These are phyloP conservation scores for Penicillium sp. DNA, from an alignment of 2,329 filamentous ascomycete species.

Conservation along the genomic window DNA sequence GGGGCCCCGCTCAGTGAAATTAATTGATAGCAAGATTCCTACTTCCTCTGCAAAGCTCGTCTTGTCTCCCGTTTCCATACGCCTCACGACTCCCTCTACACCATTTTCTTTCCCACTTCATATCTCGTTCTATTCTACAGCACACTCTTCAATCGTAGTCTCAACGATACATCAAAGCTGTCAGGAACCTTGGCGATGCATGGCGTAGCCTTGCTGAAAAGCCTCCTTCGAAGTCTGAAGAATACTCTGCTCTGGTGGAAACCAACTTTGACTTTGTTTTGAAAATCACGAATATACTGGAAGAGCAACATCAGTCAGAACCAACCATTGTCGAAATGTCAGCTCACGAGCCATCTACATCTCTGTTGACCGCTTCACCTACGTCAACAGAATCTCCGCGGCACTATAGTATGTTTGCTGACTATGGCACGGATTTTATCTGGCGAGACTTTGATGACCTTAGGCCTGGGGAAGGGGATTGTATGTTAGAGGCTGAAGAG, in stretches of 20 bases:
- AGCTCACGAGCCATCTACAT: neutral
- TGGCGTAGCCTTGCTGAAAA: conserved; percentile 13
- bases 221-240: neutral
- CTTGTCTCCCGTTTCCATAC: too few species aligned
- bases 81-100: too few species aligned
- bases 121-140: too few species aligned
- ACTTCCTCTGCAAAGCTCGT: too few species aligned
- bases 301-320: conserved; percentile 5
- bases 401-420: conserved; percentile 20
- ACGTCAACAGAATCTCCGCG: neutral
- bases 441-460: conserved; percentile 14
- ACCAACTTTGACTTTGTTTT: conserved; percentile 16
- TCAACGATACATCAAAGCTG: neutral
- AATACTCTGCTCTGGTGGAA: conserved; percentile 3
- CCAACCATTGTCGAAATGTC: conserved; percentile 5
- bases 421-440: conserved; percentile 19
- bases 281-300: conserved; percentile 5
- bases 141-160: neutral
- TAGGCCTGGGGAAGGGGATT: conserved; percentile 2
- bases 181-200: conserved; percentile 11
- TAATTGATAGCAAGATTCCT: too few species aligned
- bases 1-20: too few species aligned
- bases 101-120: too few species aligned
- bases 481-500: neutral
- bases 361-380: neutral